Evolutionary conservation across 495 filamentous ascomycete genomes (phyloP).

Genomic region (Talaromyces trachyspermus): DNA sequence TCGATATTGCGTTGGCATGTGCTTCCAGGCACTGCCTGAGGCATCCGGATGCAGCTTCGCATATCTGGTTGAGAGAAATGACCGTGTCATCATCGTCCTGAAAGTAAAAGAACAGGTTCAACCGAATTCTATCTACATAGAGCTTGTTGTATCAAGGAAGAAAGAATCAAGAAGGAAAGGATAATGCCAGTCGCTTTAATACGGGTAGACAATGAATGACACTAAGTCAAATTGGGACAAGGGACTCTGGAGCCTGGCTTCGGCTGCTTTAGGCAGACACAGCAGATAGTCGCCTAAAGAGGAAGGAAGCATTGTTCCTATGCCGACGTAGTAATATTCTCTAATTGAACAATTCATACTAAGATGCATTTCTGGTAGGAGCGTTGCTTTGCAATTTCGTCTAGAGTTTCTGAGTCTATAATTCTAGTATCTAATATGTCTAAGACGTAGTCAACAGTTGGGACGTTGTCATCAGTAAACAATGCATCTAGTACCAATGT

Average conservation of each 20-base stretch:
- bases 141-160: constrained; percentile 2
- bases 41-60: constrained; percentile 5
- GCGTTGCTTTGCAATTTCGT: constrained; percentile 2
- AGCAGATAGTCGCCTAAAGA: not conserved
- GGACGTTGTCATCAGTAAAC: too few species aligned
- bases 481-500: too few species aligned
- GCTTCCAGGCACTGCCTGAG: constrained; percentile 1
- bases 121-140: not conserved
- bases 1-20: constrained; percentile 3
- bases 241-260: not conserved
- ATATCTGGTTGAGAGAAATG: not conserved
- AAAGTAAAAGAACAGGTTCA: constrained; percentile 1
- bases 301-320: not conserved
- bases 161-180: constrained; percentile 3
- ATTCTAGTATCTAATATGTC: too few species aligned
- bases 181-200: not conserved
- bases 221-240: constrained; percentile 4
- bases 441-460: too few species aligned
- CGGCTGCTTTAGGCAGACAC: too few species aligned
- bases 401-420: too few species aligned
- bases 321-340: not conserved
- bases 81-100: constrained; percentile 4
- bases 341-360: not conserved
- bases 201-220: not conserved
- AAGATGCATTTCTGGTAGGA: constrained; percentile 5